A percentile compares a stretch with the other conserved stretches of the same genome.
phyloP scores from a whole-genome alignment of 352 stramenopile species.

The Aphanomyces stellatus region DNA sequence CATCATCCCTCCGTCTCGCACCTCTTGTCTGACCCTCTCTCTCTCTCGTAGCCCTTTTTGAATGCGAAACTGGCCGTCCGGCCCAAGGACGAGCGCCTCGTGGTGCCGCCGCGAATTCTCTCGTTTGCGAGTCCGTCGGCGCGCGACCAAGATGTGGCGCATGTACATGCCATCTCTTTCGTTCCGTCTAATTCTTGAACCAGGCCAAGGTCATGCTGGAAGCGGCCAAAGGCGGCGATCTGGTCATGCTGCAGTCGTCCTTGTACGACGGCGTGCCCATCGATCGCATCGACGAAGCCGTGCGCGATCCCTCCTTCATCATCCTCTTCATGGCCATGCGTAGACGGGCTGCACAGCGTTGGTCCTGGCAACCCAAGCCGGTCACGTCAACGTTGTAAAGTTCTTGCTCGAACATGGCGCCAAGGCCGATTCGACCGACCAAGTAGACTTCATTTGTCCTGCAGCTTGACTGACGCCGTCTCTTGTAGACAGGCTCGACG shows the following conservation, averaged over 20 bases:
- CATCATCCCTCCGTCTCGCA: no score
- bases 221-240: neutral
- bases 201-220: constrained; percentile 6
- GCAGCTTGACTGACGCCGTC: neutral
- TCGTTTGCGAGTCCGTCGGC: no score
- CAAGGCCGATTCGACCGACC: constrained; percentile 9
- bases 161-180: no score
- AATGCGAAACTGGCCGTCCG: neutral
- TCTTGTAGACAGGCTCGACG: neutral
- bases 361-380: neutral
- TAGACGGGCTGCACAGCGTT: constrained; percentile 14
- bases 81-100: neutral
- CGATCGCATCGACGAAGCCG: constrained; percentile 1
- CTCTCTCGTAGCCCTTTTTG: neutral
- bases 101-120: no score
- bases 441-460: neutral
- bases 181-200: no score
- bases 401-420: constrained; percentile 7
- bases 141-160: no score
- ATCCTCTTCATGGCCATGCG: neutral
- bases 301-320: neutral
- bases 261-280: neutral
- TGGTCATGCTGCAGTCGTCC: neutral
- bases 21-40: neutral
- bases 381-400: constrained; percentile 5